phyloP scores from a whole-genome alignment of 805 yeast genomes.

The Candida schatavii region DNA sequence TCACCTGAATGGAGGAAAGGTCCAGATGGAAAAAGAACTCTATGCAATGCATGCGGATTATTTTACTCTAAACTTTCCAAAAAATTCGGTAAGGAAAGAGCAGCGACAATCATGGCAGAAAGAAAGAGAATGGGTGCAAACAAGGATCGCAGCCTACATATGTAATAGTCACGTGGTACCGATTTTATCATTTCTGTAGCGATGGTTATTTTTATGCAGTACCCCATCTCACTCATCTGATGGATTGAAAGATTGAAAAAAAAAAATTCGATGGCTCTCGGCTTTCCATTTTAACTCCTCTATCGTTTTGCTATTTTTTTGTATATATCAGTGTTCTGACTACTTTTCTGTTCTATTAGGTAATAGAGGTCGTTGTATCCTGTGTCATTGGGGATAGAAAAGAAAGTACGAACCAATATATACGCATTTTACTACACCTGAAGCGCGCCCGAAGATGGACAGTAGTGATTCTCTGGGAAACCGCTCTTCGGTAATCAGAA shows the following conservation, averaged over 20 bases:
- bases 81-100: constrained; percentile 42
- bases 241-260: background rate
- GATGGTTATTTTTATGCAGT: constrained; percentile 1
- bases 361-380: no score
- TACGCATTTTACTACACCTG: background rate
- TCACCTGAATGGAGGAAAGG: constrained; percentile 96
- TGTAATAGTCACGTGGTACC: background rate
- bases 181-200: background rate
- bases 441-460: background rate
- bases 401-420: no score
- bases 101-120: constrained; percentile 32
- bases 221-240: constrained; percentile 2
- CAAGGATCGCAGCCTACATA: constrained; percentile 2
- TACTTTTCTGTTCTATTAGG: background rate
- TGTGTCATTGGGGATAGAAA: no score
- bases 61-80: constrained; percentile 62
- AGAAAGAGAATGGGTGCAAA: constrained; percentile 3
- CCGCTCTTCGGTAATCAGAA: constrained; percentile 27
- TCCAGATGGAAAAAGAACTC: constrained; percentile 74
- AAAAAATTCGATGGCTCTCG: background rate
- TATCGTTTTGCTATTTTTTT: no score
- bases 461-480: constrained; percentile 9
- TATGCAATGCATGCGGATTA: constrained; percentile 92
- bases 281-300: no score
- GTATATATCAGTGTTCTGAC: no score